A percentile compares a stretch with the other conserved stretches of the same genome.
Conservation (phyloP, 129 eudicot genomes). For the Saposhnikovia divaricata region DNA sequence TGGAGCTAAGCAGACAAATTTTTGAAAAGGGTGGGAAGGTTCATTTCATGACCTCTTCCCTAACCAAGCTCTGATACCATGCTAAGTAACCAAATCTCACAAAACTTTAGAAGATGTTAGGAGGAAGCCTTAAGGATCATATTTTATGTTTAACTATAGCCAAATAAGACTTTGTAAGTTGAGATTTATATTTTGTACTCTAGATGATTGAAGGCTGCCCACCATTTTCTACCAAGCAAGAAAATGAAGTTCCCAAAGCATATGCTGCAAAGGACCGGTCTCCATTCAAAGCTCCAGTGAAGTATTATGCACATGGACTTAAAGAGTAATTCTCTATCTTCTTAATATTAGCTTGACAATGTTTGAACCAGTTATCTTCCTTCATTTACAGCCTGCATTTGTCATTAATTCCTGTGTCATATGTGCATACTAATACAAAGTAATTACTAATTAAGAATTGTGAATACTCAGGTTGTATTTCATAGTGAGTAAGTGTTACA, state of each 20-base stretch:
- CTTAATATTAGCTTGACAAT: neutral
- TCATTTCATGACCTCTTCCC: no score
- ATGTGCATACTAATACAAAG: no score
- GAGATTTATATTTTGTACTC: constrained; percentile 15
- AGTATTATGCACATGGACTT: constrained; percentile 69
- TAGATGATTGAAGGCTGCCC: constrained; percentile 96
- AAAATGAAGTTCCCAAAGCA: constrained; percentile 52
- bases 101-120: no score
- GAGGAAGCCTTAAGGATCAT: no score
- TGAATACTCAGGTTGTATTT: no score
- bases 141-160: no score
- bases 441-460: no score
- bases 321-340: constrained; percentile 43
- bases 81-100: no score
- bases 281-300: constrained; percentile 64
- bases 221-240: constrained; percentile 56
- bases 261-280: constrained; percentile 75
- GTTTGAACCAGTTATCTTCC: neutral
- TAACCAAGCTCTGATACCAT: no score
- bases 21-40: no score
- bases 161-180: constrained; percentile 8
- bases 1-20: no score
- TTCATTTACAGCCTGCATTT: neutral
- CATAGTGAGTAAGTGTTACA: no score
- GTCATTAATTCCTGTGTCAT: neutral